A percentile compares a stretch with the other conserved stretches of the same genome.
Conservation (phyloP, 768 basidiomycete genomes). For the Mycena capillaripes region DNA sequence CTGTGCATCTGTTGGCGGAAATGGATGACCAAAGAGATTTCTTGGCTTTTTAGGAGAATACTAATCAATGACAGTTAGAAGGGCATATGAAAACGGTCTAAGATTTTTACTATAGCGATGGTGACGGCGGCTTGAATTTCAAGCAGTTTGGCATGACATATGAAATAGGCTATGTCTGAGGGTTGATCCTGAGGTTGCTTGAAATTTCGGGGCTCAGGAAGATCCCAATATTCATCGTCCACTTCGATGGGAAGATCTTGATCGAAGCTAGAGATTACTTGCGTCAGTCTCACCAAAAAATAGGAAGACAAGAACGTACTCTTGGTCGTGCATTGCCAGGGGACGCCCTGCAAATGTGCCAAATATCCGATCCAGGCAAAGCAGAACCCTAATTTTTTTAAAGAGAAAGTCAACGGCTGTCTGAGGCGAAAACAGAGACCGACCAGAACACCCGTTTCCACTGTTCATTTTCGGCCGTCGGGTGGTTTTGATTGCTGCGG, state of each 20-base stretch:
- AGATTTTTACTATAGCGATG: conserved; percentile 61
- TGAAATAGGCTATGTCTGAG: conserved; percentile 60
- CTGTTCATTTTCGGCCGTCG: conserved; percentile 66
- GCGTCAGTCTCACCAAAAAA: background rate
- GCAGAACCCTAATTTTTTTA: conserved; percentile 40
- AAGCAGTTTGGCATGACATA: conserved; percentile 58
- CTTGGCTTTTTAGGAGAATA: conserved; percentile 66
- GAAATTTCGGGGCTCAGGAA: conserved; percentile 50
- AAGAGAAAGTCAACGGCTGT: background rate
- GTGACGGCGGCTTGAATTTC: conserved; percentile 66
- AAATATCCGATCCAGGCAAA: conserved; percentile 33
- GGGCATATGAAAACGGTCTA: background rate
- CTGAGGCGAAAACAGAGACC: background rate
- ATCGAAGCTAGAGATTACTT: conserved; percentile 60
- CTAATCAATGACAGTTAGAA: conserved; percentile 44
- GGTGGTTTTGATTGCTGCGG: conserved; percentile 46
- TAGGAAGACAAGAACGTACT: conserved; percentile 52
- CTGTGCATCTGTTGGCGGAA: conserved; percentile 62
- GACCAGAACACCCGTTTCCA: conserved; percentile 70
- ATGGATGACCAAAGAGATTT: conserved; percentile 1
- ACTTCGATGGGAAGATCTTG: conserved; percentile 71
- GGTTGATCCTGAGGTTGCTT: conserved; percentile 68
- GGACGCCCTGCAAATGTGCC: conserved; percentile 68
- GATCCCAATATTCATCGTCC: conserved; percentile 80
- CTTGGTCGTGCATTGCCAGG: conserved; percentile 66